Conservation (phyloP, 768 basidiomycete genomes). For the Suillus occidentalis region DNA sequence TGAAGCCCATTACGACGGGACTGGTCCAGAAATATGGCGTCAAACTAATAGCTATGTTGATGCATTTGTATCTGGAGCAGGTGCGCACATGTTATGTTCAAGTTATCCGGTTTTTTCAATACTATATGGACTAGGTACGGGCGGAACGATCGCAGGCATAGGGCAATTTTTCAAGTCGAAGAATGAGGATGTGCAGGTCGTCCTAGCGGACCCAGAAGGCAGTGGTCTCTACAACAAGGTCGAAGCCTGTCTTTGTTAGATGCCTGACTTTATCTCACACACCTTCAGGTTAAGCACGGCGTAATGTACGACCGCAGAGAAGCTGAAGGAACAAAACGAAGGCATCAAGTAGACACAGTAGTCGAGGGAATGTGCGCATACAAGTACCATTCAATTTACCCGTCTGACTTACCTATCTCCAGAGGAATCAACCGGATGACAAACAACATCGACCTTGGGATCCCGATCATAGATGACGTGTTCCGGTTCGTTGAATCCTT, state of each 20-base stretch:
- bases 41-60: conserved; percentile 83
- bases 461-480: conserved; percentile 86
- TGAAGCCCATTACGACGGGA: conserved; percentile 84
- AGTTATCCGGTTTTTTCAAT: not conserved
- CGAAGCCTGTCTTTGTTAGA: not conserved
- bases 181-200: conserved; percentile 64
- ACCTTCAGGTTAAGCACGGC: conserved; percentile 71
- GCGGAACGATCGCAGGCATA: conserved; percentile 89
- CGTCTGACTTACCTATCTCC: not conserved
- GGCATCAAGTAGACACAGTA: conserved; percentile 94
- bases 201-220: conserved; percentile 89
- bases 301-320: conserved; percentile 96
- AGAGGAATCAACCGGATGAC: conserved; percentile 95
- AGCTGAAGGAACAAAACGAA: conserved; percentile 87
- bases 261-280: not conserved
- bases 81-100: conserved; percentile 35
- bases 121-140: conserved; percentile 63
- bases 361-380: conserved; percentile 82
- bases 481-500: conserved; percentile 56
- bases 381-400: conserved; percentile 10
- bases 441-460: conserved; percentile 82
- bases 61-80: conserved; percentile 90
- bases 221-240: conserved; percentile 96
- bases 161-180: conserved; percentile 79
- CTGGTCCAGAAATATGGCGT: conserved; percentile 93